Evolutionary conservation across 2,329 filamentous ascomycete species (phyloP), one percentile per base, ranked within the genome.

Genomic region (Escovopsis sp.): DNA sequence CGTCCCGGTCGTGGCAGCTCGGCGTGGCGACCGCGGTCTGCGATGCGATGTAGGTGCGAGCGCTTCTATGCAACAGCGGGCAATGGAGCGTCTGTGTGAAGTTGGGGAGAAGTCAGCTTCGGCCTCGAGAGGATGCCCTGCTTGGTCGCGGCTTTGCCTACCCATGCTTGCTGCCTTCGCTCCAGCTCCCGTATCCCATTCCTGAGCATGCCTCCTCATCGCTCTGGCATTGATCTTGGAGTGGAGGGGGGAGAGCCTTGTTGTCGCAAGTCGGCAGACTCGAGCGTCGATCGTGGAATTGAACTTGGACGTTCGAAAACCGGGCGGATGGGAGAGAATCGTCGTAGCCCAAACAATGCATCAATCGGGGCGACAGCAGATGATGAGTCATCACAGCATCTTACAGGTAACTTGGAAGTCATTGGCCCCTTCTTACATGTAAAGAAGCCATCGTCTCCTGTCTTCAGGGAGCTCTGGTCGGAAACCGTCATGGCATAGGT

Each of bases 191-290:
- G 46, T 43, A 43, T 47, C 40, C 43, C 49, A 44, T 48, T 52
- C 47, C 48, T 51, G 44, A 57, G 50, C 55, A 58, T 58, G 42
- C 50, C 53, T 53, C 47, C 41, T 52, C 53, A 57, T 58, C 39
- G 42, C 45, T 49, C 39, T 46, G 39, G 37, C 30, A 42, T 38
- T 32, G 33, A 11, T 29, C 31, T 38, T 32, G 33, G 30, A 26
- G 17, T 8, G 21, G 21, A 25, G 21, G 21, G 4, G 21, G 7
- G 21, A 11, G 7, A 3, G 21, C 21, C 21, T 25, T 25, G 3
- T 25, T 25, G 21, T 28, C 31, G 21, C 16, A 18, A 25, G 21
- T 25, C 21, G 21, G 21, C 21, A 11, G 21, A 11, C 21, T 9
- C 11, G 21, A 25, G 11, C 21, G 21, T 21, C 19, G 19, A 9